A percentile compares a stretch with the other conserved stretches of the same genome.
These are phyloP conservation scores for Asterionellopsis glacialis DNA, from an alignment of 108 stramenopile genomes.

Conservation along the genomic window DNA sequence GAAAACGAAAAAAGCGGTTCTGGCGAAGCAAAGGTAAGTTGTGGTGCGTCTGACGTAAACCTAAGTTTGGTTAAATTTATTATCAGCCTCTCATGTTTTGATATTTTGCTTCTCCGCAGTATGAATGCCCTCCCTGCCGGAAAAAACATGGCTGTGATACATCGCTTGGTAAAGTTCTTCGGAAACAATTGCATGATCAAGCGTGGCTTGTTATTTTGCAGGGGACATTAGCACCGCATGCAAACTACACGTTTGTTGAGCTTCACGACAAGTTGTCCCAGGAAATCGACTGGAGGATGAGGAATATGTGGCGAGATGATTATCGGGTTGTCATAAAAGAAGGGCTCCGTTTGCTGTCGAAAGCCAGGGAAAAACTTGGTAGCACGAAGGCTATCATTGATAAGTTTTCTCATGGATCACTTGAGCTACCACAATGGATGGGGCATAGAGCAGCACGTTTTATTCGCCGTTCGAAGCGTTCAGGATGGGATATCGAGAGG, in stretches of 20 bases:
- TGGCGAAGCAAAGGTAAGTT: not conserved
- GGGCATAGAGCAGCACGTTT: conserved; percentile 53
- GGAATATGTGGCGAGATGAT: conserved; percentile 53
- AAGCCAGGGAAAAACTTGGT: conserved; percentile 23
- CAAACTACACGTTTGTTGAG: conserved; percentile 11
- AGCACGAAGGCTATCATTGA: conserved; percentile 38
- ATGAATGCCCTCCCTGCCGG: conserved; percentile 34
- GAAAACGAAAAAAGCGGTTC: not conserved
- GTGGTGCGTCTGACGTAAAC: not conserved
- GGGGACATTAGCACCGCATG: conserved; percentile 12
- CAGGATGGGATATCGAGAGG: conserved; percentile 24
- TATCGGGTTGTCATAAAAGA: conserved; percentile 44
- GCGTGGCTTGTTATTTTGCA: conserved; percentile 20
- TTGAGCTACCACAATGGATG: conserved; percentile 48
- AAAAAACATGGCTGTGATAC: conserved; percentile 21
- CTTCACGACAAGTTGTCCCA: conserved; percentile 41
- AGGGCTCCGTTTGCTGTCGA: conserved; percentile 31
- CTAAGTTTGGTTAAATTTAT: not conserved
- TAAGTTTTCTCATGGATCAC: conserved; percentile 22
- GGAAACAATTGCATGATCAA: conserved; percentile 30
- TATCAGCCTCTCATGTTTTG: not conserved
- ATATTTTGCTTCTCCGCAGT: conserved; percentile 7
- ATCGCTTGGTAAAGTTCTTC: conserved; percentile 16
- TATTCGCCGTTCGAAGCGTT: conserved; percentile 32
- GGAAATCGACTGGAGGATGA: conserved; percentile 47